Percentiles rank a stretch among this genome's conserved stretches.
Conservation (phyloP, 176 grass and related monocot genomes). For the Cenchrus americanus region DNA sequence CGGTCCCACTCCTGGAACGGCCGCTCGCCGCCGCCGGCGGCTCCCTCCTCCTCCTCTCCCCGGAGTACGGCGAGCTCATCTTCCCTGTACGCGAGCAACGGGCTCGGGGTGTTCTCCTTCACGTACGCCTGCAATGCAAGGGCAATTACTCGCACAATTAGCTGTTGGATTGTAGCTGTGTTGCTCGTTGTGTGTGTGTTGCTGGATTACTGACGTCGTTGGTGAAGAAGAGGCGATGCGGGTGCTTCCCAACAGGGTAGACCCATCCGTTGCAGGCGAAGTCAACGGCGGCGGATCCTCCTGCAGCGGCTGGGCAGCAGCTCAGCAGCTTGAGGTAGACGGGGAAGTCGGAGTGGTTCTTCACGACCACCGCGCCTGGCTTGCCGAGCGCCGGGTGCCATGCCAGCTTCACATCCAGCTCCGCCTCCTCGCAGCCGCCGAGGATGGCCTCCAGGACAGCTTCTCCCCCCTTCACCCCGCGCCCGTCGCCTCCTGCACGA, state of each 20-base stretch:
- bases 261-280: conserved; percentile 23
- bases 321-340: conserved; percentile 9
- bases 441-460: not conserved
- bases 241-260: conserved; percentile 7
- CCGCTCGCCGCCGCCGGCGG: not conserved
- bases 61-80: conserved; percentile 53
- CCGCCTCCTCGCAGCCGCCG: not conserved
- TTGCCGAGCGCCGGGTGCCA: conserved; percentile 4
- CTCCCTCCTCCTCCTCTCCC: conserved; percentile 13
- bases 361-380: conserved; percentile 13
- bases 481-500: not conserved
- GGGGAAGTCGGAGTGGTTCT: conserved; percentile 25
- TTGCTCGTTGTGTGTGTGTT: too few species aligned
- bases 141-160: too few species aligned
- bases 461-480: not conserved
- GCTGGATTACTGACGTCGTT: not conserved
- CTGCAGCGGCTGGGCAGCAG: not conserved
- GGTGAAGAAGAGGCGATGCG: conserved; percentile 34
- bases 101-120: conserved; percentile 30
- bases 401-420: not conserved
- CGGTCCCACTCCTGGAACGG: conserved; percentile 44
- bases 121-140: conserved; percentile 36
- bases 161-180: too few species aligned
- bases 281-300: not conserved
- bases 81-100: conserved; percentile 47